Evolutionary conservation across 2,329 filamentous ascomycete species (phyloP), one percentile per base, ranked within the genome.

Genomic region (Nakataea oryzae): DNA sequence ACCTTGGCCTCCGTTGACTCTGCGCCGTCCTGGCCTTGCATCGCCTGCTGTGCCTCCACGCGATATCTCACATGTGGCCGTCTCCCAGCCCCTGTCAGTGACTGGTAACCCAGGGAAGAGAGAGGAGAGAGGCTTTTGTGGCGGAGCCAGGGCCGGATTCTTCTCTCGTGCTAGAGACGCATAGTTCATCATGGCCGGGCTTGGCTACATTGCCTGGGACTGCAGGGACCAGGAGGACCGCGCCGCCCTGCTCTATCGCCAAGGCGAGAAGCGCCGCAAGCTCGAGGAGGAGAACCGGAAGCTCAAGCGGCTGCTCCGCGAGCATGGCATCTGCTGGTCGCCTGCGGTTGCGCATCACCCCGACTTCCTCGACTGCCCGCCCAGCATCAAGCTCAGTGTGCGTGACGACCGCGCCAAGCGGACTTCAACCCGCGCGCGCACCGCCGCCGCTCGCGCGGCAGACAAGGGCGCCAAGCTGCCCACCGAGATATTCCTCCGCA

Each of bases 241-340:
- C 70, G 79, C 80, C 58, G 78, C 77, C 69, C 70, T 72, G 47
- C 73, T 74, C 58, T 82, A 79, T 68, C 77, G 81, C 34, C 71
- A 76, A 34, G 80, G 79, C 30, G 70, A 70, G 62, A 74, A 76
- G 65, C 81, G 81, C 60, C 74, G 74, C 65, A 69, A 72, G 59
- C 74, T 84, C 3, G 64, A 72, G 17, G 77, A 80, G 24, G 81
- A 84, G 69, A 82, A 82, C 63, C 60, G 78, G 69, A 70, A 68
- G 41, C 72, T 84, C 59, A 84, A 84, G 70, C 75, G 74, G 54
- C 74, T 83, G 8, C 72, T 84, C 41, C 79, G 79, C 29, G 76
- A 82, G 63, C 78, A 82, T 67, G 77, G 77, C 41, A 81, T 83
- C 63, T 72, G 78, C 3, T 83, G 81, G 81, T 79, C 77, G 5